phyloP scores from a whole-genome alignment of 2,329 filamentous ascomycete species.

The Thermoascus crustaceus region DNA sequence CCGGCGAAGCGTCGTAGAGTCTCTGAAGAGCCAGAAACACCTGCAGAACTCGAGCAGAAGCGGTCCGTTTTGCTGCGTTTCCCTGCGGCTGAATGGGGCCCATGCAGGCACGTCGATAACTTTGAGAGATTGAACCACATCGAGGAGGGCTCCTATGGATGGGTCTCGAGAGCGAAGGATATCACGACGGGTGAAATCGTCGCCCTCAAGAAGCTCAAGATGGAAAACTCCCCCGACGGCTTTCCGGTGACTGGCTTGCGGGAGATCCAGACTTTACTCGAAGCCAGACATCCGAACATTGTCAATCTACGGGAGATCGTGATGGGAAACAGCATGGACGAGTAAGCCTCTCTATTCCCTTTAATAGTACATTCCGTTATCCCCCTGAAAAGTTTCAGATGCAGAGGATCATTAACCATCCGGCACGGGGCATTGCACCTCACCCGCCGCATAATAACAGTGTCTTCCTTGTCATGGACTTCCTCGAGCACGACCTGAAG shows the following conservation, averaged over 20 bases:
- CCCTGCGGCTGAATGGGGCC: conserved; percentile 58
- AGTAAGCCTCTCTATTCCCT: conserved; percentile 37
- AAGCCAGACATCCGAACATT: conserved; percentile 73
- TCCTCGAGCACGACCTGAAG: conserved; percentile 94
- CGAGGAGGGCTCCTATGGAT: conserved; percentile 94
- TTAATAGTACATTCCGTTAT: not conserved
- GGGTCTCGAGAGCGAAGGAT: conserved; percentile 78
- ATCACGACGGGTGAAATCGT: conserved; percentile 68
- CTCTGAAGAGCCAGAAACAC: conserved; percentile 39
- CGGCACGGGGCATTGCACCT: conserved; percentile 8
- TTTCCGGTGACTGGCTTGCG: conserved; percentile 86
- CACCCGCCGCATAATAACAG: conserved; percentile 36
- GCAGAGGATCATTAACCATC: conserved; percentile 27
- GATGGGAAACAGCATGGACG: conserved; percentile 56
- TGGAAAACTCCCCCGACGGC: conserved; percentile 69
- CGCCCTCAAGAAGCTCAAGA: conserved; percentile 87
- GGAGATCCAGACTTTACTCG: conserved; percentile 85
- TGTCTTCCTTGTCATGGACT: conserved; percentile 93
- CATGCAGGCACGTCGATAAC: conserved; percentile 70
- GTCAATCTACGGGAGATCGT: conserved; percentile 78
- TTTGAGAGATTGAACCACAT: conserved; percentile 95
- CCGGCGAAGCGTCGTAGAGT: conserved; percentile 56
- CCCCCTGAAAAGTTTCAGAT: conserved; percentile 31
- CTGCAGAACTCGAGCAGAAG: conserved; percentile 21
- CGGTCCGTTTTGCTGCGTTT: conserved; percentile 62